These are phyloP conservation scores for Aspergillus diversus DNA, from an alignment of 495 filamentous ascomycete genomes.

Conservation along the genomic window DNA sequence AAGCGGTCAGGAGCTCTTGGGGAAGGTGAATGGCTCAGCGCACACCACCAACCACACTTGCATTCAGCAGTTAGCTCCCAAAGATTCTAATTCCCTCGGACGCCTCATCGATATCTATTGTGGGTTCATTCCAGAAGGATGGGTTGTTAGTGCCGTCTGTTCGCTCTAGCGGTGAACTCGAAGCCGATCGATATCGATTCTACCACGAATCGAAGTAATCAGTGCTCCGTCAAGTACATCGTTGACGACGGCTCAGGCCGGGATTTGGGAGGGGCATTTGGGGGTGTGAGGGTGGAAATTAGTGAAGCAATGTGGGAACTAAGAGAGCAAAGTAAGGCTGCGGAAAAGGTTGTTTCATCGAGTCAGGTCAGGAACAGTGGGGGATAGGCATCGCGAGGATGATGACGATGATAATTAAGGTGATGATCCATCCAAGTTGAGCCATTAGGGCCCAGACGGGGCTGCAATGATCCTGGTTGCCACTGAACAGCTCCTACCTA, in stretches of 20 bases:
- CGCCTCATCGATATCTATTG: slow-evolving; percentile 11
- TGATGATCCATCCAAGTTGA: slow-evolving; percentile 17
- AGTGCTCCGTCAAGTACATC: slow-evolving; percentile 8
- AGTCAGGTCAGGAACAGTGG: slow-evolving; percentile 2
- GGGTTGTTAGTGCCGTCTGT: slow-evolving; percentile 8
- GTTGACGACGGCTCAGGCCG: neutral
- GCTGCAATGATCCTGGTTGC: slow-evolving; percentile 12
- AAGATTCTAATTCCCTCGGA: slow-evolving; percentile 11
- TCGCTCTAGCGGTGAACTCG: slow-evolving; percentile 21
- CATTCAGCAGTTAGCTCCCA: neutral
- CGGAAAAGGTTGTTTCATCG: slow-evolving; percentile 11
- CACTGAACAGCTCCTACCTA: slow-evolving; percentile 3
- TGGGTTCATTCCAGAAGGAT: slow-evolving; percentile 7
- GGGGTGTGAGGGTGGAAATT: neutral
- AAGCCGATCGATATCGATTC: slow-evolving; percentile 5
- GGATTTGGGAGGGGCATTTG: slow-evolving; percentile 6
- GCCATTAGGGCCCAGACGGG: neutral
- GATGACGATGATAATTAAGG: slow-evolving; percentile 7
- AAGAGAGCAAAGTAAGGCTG: slow-evolving; percentile 1
- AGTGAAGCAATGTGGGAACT: slow-evolving; percentile 3
- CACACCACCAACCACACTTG: slow-evolving; percentile 14
- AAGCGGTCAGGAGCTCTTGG: slow-evolving; percentile 27
- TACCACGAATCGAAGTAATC: neutral
- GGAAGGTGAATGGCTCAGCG: slow-evolving; percentile 16
- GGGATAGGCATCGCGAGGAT: neutral